These are phyloP conservation scores for Hydnomerulius pinastri DNA, from an alignment of 768 basidiomycete genomes.

Conservation along the genomic window DNA sequence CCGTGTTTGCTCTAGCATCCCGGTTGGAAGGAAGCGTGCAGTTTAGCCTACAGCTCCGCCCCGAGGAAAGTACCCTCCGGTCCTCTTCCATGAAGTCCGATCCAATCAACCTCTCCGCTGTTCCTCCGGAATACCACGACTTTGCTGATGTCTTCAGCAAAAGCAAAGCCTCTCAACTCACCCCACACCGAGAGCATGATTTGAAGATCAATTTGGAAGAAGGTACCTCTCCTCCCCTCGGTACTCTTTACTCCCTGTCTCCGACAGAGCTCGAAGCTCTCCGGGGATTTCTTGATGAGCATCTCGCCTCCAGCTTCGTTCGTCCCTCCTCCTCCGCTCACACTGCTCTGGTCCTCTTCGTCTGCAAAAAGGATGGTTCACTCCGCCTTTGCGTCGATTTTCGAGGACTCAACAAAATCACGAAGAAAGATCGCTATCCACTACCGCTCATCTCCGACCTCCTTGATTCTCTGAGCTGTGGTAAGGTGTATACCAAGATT, in stretches of 20 bases:
- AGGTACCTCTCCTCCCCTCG: conserved; percentile 24
- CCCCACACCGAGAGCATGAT: conserved; percentile 30
- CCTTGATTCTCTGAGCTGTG: too few species aligned
- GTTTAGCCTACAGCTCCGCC: too few species aligned
- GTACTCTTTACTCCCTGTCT: conserved; percentile 38
- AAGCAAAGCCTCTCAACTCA: background rate
- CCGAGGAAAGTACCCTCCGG: too few species aligned
- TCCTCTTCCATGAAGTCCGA: too few species aligned
- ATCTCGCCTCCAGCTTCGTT: conserved; percentile 34
- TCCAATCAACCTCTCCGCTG: too few species aligned
- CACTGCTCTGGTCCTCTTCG: conserved; percentile 27
- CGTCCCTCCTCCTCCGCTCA: conserved; percentile 28
- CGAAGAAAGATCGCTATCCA: too few species aligned
- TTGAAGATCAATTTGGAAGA: conserved; percentile 36
- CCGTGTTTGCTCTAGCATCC: too few species aligned
- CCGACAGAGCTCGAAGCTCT: background rate
- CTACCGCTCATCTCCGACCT: too few species aligned
- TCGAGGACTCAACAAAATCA: too few species aligned
- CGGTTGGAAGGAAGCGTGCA: too few species aligned
- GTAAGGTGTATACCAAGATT: too few species aligned
- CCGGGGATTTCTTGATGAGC: background rate
- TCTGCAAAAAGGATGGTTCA: conserved; percentile 34
- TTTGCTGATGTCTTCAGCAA: conserved; percentile 16
- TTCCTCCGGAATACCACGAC: conserved; percentile 15
- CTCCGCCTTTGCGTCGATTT: conserved; percentile 27